phyloP scores from a whole-genome alignment of 2,329 filamentous ascomycete species.

The Arthroderma sp. region DNA sequence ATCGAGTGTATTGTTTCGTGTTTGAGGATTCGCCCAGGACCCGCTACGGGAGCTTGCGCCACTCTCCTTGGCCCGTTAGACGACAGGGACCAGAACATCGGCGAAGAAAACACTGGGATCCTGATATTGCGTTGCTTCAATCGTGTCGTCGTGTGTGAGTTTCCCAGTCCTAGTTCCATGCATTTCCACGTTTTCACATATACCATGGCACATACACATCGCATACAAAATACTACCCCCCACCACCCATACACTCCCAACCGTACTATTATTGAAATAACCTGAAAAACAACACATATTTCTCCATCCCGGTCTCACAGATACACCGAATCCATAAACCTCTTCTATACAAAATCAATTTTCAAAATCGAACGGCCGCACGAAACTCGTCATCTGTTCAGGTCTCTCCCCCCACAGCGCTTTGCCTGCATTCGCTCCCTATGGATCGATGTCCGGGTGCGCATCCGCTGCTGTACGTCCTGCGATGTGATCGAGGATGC shows the following conservation, averaged over 20 bases:
- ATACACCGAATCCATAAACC: constrained; percentile 5
- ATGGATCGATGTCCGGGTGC: constrained; percentile 6
- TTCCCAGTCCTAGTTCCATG: too few species aligned
- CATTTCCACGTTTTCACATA: too few species aligned
- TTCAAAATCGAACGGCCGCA: constrained; percentile 3
- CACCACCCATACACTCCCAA: too few species aligned
- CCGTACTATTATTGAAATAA: not conserved
- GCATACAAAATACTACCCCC: too few species aligned
- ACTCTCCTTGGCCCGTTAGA: too few species aligned
- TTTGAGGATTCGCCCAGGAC: not conserved
- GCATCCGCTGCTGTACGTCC: constrained; percentile 4
- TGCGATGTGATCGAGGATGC: constrained; percentile 5
- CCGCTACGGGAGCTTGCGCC: too few species aligned
- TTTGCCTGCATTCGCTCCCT: constrained; percentile 5
- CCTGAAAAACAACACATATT: not conserved
- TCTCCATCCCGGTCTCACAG: not conserved
- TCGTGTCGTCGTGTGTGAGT: constrained; percentile 6
- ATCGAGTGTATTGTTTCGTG: constrained; percentile 2
- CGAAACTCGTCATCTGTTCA: not conserved
- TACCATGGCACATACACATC: too few species aligned
- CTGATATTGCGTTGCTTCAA: constrained; percentile 1
- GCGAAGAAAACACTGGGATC: too few species aligned
- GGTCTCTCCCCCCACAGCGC: constrained; percentile 1
- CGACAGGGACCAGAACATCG: too few species aligned
- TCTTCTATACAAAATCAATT: constrained; percentile 4